Evolutionary conservation across 352 stramenopile genomes (phyloP).

Genomic region (Pythium aphanidermatum): DNA sequence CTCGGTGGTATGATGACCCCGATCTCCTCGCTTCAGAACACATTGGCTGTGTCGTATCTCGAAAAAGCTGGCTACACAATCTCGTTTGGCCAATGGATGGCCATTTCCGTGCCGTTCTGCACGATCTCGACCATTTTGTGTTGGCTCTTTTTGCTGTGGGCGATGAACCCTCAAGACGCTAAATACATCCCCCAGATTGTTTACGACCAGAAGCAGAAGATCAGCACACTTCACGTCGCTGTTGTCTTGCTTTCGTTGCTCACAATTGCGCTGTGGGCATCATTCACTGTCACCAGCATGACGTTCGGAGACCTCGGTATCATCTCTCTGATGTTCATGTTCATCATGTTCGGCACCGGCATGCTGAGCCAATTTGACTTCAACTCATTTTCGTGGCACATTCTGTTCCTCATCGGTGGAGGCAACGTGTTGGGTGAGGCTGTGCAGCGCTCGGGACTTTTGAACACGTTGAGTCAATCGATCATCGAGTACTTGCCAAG

Average conservation of each 20-base stretch:
- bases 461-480: conserved; percentile 78
- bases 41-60: conserved; percentile 76
- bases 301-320: conserved; percentile 91
- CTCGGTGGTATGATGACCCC: conserved; percentile 92
- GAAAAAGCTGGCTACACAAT: conserved; percentile 84
- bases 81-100: conserved; percentile 90
- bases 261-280: conserved; percentile 89
- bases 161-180: conserved; percentile 82
- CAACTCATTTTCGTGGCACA: conserved; percentile 93
- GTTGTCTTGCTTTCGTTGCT: conserved; percentile 86
- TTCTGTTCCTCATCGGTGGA: conserved; percentile 89
- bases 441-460: conserved; percentile 74
- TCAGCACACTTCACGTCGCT: conserved; percentile 85
- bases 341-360: conserved; percentile 83
- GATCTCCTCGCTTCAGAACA: conserved; percentile 90
- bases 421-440: conserved; percentile 89
- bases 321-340: conserved; percentile 90
- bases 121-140: conserved; percentile 82
- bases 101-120: conserved; percentile 85
- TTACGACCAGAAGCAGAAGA: conserved; percentile 88
- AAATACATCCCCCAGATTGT: conserved; percentile 91
- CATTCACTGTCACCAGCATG: conserved; percentile 75
- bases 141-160: conserved; percentile 86
- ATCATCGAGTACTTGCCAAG: conserved; percentile 74
- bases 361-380: conserved; percentile 92